Evolutionary conservation across 2,329 filamentous ascomycete species (phyloP), one percentile per base, ranked within the genome.

Genomic region (Calcarisporium arbuscula): DNA sequence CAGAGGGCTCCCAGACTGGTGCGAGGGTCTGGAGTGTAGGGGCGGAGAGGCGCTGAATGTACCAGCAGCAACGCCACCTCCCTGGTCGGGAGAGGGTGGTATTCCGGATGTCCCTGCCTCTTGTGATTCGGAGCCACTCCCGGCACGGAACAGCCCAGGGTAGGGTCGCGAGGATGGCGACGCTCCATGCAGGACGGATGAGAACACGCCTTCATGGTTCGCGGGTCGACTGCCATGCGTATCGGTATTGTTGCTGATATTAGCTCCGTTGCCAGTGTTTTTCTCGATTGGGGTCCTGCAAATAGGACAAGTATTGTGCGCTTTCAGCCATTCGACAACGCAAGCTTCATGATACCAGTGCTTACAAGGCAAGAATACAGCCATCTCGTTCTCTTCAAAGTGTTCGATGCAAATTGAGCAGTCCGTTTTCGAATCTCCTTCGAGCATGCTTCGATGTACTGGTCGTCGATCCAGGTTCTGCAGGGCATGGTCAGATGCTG

Each of bases 391-490:
- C 22, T 84, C 53, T 18, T 76, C 70, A 42, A 94, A 81, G 19
- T 85, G 76, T 36, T 95, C 88, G 67, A 96, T 94, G 60, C 92
- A 98, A 39, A 98, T 95, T 22, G 85, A 89, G 57, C 92, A 98
- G 52, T 95, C 89, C 27, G 79, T 82, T 38, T 82, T 85, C 6
- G 72, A 74, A 35, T 78, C 74, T 0, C 64, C 54, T 2, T 68
- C 72, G 6, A 94, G 66, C 73, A 94, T 81, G 27, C 80, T 72
- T 38, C 73, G 65, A 32, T 85, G 76, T 3, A 92, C 67, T 28
- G 74, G 74, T 46, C 80, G 82, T 47, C 81, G 82, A 8, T 85
- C 77, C 5, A 98, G 64, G 4, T 74, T 71, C 18, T 74, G 70
- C 35, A 98, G 89, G 1, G 85, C 85, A 29, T 74, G 72, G 40